Conservation (phyloP, 176 grass and related monocot species). For the Cenchrus purpureus region DNA sequence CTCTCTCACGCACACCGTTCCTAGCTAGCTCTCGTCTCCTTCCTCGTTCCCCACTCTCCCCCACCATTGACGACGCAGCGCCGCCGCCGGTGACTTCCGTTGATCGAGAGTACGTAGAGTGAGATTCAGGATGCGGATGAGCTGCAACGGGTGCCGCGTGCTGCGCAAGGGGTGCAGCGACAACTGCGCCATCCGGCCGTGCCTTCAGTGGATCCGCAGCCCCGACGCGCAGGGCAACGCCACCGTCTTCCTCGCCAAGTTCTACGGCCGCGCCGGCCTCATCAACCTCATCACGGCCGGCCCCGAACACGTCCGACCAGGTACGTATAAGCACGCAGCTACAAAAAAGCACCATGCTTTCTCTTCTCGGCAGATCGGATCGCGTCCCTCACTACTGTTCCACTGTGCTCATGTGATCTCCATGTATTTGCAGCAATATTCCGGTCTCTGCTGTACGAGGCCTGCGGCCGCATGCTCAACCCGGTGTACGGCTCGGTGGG, state of each 20-base stretch:
- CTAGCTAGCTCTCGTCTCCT: background rate
- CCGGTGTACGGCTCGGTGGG: constrained; percentile 69
- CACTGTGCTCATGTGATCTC: background rate
- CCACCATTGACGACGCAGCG: background rate
- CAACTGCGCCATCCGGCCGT: constrained; percentile 56
- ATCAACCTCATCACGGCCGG: constrained; percentile 65
- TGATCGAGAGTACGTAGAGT: background rate
- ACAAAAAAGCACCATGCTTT: no score
- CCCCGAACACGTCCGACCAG: constrained; percentile 44
- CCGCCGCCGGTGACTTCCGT: background rate
- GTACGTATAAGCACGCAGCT: background rate
- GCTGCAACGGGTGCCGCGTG: constrained; percentile 73
- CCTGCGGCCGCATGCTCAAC: constrained; percentile 62
- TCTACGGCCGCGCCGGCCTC: constrained; percentile 68
- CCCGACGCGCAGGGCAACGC: constrained; percentile 63
- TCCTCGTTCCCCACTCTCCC: background rate
- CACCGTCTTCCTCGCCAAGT: constrained; percentile 75
- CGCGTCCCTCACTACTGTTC: background rate
- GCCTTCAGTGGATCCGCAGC: constrained; percentile 60
- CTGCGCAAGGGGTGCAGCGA: constrained; percentile 62
- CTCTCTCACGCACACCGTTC: constrained; percentile 4
- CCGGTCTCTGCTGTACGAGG: constrained; percentile 69
- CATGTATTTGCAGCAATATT: constrained; percentile 50
- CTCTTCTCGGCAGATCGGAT: background rate
- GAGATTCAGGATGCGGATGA: constrained; percentile 54